phyloP scores from a whole-genome alignment of 140 eudicot genomes.

The Flaveria floridana region DNA sequence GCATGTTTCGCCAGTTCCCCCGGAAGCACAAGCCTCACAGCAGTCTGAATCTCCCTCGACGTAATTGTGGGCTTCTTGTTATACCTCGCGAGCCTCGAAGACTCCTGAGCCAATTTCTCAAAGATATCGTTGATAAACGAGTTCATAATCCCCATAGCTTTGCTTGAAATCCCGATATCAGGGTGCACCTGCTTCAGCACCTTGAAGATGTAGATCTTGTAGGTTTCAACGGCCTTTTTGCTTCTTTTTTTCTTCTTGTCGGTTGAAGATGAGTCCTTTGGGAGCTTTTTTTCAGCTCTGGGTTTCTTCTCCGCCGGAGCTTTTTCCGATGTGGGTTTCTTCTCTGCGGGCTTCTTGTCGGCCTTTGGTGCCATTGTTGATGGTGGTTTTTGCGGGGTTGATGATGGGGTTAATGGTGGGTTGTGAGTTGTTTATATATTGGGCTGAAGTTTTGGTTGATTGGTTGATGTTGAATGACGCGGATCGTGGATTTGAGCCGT shows the following conservation, averaged over 20 bases:
- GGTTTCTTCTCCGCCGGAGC: slow-evolving; percentile 18
- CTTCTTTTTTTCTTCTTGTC: slow-evolving; percentile 13
- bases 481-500: neutral
- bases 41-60: slow-evolving; percentile 5
- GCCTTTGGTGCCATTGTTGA: slow-evolving; percentile 10
- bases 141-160: slow-evolving; percentile 19
- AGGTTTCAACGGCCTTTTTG: neutral
- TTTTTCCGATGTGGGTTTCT: neutral
- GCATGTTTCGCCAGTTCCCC: slow-evolving; percentile 11
- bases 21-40: neutral
- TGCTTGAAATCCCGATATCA: slow-evolving; percentile 1
- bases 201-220: slow-evolving; percentile 20
- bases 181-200: slow-evolving; percentile 14
- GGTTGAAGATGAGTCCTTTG: neutral
- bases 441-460: neutral
- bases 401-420: neutral
- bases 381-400: neutral
- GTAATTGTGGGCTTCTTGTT: slow-evolving; percentile 1
- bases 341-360: neutral
- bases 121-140: neutral
- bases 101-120: slow-evolving; percentile 4
- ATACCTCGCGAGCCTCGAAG: neutral
- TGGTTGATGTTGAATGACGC: neutral
- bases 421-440: neutral
- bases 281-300: neutral